These are phyloP conservation scores for Dendrobium catenatum DNA, from an alignment of 106 monocot genomes.

Conservation along the genomic window DNA sequence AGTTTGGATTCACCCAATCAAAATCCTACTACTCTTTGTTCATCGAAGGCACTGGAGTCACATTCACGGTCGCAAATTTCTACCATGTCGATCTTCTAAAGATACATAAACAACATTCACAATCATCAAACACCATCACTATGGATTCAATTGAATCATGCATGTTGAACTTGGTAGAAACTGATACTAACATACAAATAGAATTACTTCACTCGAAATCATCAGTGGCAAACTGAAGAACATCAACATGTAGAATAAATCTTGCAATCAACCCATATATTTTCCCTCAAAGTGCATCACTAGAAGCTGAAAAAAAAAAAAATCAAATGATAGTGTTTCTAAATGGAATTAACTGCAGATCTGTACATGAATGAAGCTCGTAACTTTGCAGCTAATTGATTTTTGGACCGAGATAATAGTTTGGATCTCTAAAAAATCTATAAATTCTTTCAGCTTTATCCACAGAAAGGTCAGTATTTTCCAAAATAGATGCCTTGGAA, in stretches of 20 bases:
- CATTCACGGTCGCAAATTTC: no score
- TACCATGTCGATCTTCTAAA: not conserved
- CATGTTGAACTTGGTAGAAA: no score
- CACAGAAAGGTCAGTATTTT: constrained; percentile 81
- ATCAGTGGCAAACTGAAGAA: not conserved
- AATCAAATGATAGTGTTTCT: not conserved
- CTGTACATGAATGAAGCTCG: not conserved
- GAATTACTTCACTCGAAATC: not conserved
- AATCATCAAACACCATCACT: not conserved
- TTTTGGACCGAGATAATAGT: constrained; percentile 66
- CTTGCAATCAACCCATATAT: not conserved
- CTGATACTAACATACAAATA: not conserved
- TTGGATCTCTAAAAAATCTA: constrained; percentile 85
- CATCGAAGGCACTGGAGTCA: no score
- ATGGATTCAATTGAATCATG: not conserved
- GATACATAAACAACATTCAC: not conserved
- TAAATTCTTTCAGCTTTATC: constrained; percentile 83
- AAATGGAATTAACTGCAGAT: not conserved
- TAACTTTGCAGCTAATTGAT: constrained; percentile 19
- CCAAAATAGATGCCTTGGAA: constrained; percentile 68
- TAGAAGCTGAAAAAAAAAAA: not conserved
- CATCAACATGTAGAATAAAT: not conserved
- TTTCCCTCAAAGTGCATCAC: not conserved
- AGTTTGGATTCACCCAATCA: no score
- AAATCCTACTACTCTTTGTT: no score